Percentiles rank a stretch among this genome's conserved stretches.
phyloP scores from a whole-genome alignment of 441 rosid species.

The Lepidium campestre region DNA sequence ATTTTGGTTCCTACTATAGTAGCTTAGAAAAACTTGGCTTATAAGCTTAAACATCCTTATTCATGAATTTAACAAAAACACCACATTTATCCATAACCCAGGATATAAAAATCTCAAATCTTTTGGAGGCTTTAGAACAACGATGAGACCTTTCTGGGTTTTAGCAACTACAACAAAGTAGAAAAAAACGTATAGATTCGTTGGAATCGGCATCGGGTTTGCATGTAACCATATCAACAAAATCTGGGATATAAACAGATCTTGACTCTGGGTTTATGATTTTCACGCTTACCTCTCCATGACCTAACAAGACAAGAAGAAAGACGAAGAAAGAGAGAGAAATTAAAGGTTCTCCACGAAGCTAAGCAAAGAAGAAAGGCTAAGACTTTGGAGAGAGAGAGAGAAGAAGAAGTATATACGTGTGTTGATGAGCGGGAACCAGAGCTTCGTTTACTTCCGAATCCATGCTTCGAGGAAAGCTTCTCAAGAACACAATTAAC shows the following conservation, averaged over 20 bases:
- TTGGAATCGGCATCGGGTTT: not conserved
- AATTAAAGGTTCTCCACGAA: slow-evolving; percentile 24
- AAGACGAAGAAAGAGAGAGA: not conserved
- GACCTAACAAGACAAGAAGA: not conserved
- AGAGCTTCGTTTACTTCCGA: slow-evolving; percentile 16
- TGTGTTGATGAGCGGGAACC: slow-evolving; percentile 49
- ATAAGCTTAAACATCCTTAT: too few relatives aligned
- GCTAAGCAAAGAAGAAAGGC: slow-evolving; percentile 29
- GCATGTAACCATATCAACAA: not conserved
- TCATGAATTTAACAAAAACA: too few relatives aligned
- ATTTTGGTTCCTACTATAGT: not conserved
- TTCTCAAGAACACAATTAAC: slow-evolving; percentile 6
- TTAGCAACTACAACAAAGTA: not conserved
- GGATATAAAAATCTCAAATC: not conserved
- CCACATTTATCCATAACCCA: not conserved
- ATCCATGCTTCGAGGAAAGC: slow-evolving; percentile 30
- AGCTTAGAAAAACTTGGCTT: not conserved
- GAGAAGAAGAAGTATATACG: slow-evolving; percentile 5
- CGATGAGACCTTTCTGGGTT: not conserved
- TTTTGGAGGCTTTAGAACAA: not conserved
- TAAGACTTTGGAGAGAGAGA: slow-evolving; percentile 24
- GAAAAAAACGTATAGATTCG: not conserved
- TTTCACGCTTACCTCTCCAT: slow-evolving; percentile 53
- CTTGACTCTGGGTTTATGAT: not conserved
- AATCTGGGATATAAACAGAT: not conserved